These are phyloP conservation scores for Gloeopeniophorella convolvens DNA, from an alignment of 768 basidiomycete species.

Conservation along the genomic window DNA sequence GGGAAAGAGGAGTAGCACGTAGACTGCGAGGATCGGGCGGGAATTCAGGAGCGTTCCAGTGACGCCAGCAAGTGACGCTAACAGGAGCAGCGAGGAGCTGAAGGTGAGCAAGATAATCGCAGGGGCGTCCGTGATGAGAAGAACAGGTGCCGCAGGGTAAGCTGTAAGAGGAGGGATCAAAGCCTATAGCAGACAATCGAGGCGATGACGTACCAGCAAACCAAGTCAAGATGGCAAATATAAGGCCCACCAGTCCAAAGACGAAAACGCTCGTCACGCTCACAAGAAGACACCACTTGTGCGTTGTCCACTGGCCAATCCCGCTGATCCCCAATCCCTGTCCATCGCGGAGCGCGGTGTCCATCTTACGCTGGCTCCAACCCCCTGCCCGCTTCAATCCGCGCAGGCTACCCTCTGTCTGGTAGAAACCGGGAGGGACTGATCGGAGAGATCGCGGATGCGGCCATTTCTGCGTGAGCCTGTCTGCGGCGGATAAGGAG, in stretches of 20 bases:
- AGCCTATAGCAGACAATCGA: neutral
- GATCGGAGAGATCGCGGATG: constrained; percentile 30
- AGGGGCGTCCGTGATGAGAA: constrained; percentile 53
- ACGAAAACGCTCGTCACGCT: constrained; percentile 49
- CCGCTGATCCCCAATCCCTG: constrained; percentile 34
- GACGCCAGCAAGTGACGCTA: constrained; percentile 54
- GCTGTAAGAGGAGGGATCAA: constrained; percentile 31
- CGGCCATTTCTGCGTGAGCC: constrained; percentile 50
- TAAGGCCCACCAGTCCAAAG: constrained; percentile 46
- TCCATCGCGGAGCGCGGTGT: constrained; percentile 28
- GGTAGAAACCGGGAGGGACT: neutral
- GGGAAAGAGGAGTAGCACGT: constrained; percentile 64
- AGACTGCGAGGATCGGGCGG: constrained; percentile 59
- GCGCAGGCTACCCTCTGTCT: constrained; percentile 4
- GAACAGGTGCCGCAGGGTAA: constrained; percentile 56
- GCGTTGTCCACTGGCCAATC: constrained; percentile 48
- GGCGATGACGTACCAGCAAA: constrained; percentile 39
- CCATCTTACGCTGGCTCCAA: constrained; percentile 5
- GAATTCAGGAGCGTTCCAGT: constrained; percentile 60
- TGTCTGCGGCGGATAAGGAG: constrained; percentile 23
- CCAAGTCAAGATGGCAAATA: constrained; percentile 52
- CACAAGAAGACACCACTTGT: constrained; percentile 55
- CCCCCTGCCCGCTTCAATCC: constrained; percentile 9
- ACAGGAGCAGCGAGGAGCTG: constrained; percentile 47
- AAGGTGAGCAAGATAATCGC: constrained; percentile 51